Evolutionary conservation across 2,329 filamentous ascomycete genomes (phyloP).

Genomic region (Chrysoporthe deuterocubensis): DNA sequence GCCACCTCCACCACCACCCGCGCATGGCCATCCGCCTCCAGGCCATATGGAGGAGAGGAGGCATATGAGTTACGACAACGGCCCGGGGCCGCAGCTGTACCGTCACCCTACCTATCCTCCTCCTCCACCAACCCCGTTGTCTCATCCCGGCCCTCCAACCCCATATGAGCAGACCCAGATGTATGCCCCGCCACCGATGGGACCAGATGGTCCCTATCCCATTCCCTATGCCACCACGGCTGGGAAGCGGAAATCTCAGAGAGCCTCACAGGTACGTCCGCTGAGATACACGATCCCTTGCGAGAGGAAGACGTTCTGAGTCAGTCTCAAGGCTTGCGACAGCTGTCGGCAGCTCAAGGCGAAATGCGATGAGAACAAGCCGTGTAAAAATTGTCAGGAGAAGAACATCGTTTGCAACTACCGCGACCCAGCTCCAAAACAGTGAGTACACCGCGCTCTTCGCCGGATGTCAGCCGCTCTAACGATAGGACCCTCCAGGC

Average conservation of each 20-base stretch:
- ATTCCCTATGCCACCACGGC: slow-evolving; percentile 49
- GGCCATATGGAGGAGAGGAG: slow-evolving; percentile 52
- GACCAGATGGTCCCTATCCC: slow-evolving; percentile 46
- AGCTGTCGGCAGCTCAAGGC: slow-evolving; percentile 86
- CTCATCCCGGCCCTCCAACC: slow-evolving; percentile 37
- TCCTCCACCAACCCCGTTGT: slow-evolving; percentile 44
- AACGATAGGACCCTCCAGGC: slow-evolving; percentile 39
- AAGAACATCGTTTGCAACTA: slow-evolving; percentile 85
- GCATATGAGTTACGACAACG: slow-evolving; percentile 59
- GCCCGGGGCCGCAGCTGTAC: slow-evolving; percentile 49
- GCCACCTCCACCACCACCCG: slow-evolving; percentile 18
- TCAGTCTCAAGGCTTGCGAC: slow-evolving; percentile 74
- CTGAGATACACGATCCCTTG: slow-evolving; percentile 2
- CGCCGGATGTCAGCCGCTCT: neutral
- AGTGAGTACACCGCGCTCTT: slow-evolving; percentile 59
- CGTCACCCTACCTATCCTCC: slow-evolving; percentile 47
- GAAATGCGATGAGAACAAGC: slow-evolving; percentile 87
- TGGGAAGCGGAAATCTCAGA: slow-evolving; percentile 65
- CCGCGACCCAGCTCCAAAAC: slow-evolving; percentile 86
- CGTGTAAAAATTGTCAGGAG: slow-evolving; percentile 85
- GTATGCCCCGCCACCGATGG: slow-evolving; percentile 33
- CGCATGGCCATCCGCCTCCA: slow-evolving; percentile 35
- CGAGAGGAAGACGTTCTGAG: neutral
- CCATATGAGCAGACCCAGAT: slow-evolving; percentile 40
- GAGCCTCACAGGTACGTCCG: slow-evolving; percentile 62